Evolutionary conservation across 2,329 filamentous ascomycete genomes (phyloP).

Genomic region (Aspergillus awamori): DNA sequence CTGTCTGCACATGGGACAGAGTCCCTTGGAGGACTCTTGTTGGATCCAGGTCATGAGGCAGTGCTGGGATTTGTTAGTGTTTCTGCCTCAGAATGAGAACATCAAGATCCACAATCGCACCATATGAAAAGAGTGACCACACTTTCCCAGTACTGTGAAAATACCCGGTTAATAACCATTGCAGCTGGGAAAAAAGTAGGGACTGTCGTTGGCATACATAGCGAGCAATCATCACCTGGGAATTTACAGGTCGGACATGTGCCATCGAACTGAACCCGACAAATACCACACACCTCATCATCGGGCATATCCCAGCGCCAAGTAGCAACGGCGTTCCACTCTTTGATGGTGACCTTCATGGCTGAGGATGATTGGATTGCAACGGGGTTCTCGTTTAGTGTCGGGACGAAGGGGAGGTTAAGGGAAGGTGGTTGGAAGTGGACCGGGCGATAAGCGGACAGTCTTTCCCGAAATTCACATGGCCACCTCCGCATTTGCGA

Average conservation of each 20-base stretch:
- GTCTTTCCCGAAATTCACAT: constrained; percentile 6
- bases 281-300: constrained; percentile 97
- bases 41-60: constrained; percentile 89
- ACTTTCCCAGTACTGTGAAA: constrained; percentile 82
- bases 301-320: constrained; percentile 98
- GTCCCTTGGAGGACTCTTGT: constrained; percentile 87
- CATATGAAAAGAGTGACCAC: constrained; percentile 98
- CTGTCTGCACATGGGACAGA: constrained; percentile 98
- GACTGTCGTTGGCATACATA: constrained; percentile 63
- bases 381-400: not conserved
- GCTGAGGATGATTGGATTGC: constrained; percentile 17
- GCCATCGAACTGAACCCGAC: constrained; percentile 95
- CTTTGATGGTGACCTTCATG: constrained; percentile 95
- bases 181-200: not conserved
- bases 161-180: constrained; percentile 1
- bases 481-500: constrained; percentile 8
- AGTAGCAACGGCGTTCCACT: constrained; percentile 91
- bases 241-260: constrained; percentile 98
- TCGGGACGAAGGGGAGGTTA: constrained; percentile 10
- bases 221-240: constrained; percentile 90
- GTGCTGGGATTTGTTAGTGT: constrained; percentile 61
- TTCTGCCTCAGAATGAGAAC: constrained; percentile 3
- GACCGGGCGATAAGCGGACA: constrained; percentile 4
- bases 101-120: constrained; percentile 51
- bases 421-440: not conserved